Evolutionary conservation across 2,329 filamentous ascomycete species (phyloP).

Genomic region (Didymellaceae sp.): DNA sequence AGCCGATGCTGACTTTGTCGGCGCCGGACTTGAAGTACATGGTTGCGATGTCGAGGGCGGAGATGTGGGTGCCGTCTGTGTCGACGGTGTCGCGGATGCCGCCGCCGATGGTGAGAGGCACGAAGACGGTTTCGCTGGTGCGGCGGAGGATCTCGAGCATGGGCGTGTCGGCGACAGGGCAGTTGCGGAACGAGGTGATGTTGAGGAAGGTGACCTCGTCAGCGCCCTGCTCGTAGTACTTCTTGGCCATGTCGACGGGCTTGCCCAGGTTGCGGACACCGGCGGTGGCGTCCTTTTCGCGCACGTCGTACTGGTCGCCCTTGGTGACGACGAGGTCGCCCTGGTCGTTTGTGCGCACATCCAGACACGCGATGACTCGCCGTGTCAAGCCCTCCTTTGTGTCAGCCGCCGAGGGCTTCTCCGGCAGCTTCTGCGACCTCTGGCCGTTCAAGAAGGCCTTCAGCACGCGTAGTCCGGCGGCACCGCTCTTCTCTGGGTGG

Average conservation of each 20-base stretch:
- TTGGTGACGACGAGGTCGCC: constrained; percentile 98
- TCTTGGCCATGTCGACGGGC: constrained; percentile 90
- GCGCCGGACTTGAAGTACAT: constrained; percentile 98
- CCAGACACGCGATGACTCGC: constrained; percentile 92
- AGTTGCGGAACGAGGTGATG: constrained; percentile 97
- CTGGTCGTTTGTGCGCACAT: constrained; percentile 91
- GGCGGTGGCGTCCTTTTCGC: constrained; percentile 74
- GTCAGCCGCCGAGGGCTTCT: constrained; percentile 37
- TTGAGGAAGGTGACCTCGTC: constrained; percentile 98
- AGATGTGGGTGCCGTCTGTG: constrained; percentile 82
- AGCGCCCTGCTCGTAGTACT: constrained; percentile 95
- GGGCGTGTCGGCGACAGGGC: constrained; percentile 86
- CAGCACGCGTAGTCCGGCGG: constrained; percentile 82
- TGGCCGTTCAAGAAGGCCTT: constrained; percentile 84
- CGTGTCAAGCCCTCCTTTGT: constrained; percentile 78
- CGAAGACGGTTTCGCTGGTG: constrained; percentile 90
- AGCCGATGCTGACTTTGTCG: constrained; percentile 97
- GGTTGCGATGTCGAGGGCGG: constrained; percentile 88
- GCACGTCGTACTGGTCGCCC: constrained; percentile 97
- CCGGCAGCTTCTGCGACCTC: constrained; percentile 61
- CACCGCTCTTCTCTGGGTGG: constrained; percentile 96
- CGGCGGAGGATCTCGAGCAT: constrained; percentile 93
- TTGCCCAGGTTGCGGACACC: constrained; percentile 92
- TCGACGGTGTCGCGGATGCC: constrained; percentile 94
- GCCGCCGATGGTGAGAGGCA: constrained; percentile 92